Conservation (phyloP, 148 eudicot genomes). For the Fallopia convolvulus region DNA sequence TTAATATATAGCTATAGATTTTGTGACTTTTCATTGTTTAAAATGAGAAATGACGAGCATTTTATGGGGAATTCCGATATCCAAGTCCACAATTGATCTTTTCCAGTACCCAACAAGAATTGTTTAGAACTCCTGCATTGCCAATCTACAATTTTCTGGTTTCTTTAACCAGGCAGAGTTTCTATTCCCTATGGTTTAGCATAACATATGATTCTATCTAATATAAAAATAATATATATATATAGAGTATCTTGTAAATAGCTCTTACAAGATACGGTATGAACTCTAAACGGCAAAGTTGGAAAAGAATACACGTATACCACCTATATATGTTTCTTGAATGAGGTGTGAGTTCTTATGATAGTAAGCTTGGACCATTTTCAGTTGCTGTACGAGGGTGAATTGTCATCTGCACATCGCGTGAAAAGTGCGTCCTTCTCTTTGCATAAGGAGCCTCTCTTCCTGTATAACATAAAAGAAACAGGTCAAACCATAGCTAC, state of each 20-base stretch:
- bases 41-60: too few relatives aligned
- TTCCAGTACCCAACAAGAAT: too few relatives aligned
- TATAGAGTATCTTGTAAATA: not conserved
- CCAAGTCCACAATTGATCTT: too few relatives aligned
- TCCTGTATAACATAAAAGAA: slow-evolving; percentile 32
- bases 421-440: slow-evolving; percentile 61
- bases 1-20: too few relatives aligned
- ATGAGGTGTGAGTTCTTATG: slow-evolving; percentile 12
- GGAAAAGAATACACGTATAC: not conserved
- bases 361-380: slow-evolving; percentile 82
- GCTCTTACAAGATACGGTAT: not conserved
- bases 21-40: too few relatives aligned
- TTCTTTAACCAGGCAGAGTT: too few relatives aligned
- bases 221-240: too few relatives aligned
- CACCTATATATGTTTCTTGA: not conserved
- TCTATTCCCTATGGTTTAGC: too few relatives aligned
- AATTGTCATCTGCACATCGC: slow-evolving; percentile 70
- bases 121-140: too few relatives aligned
- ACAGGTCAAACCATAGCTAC: not conserved
- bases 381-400: slow-evolving; percentile 76
- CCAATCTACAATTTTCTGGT: too few relatives aligned
- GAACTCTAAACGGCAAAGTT: not conserved
- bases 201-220: too few relatives aligned
- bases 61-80: too few relatives aligned
- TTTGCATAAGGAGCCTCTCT: slow-evolving; percentile 92